These are phyloP conservation scores for Zymoseptoria passerinii DNA, from an alignment of 2,329 filamentous ascomycete species.

Conservation along the genomic window DNA sequence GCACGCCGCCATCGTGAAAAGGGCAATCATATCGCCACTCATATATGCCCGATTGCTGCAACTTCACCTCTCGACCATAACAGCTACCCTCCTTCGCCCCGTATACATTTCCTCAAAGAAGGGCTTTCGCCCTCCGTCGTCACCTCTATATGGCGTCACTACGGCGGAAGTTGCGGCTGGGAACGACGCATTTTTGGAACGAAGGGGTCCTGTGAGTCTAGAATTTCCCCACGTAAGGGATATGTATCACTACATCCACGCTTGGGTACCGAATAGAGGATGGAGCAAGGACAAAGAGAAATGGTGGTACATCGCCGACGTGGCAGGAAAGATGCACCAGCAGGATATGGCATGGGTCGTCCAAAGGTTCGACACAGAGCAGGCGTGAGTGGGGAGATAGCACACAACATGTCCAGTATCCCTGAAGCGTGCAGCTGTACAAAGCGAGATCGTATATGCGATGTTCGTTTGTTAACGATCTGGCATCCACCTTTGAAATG, in stretches of 20 bases:
- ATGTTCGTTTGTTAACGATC: neutral
- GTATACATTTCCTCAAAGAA: slow-evolving; percentile 8
- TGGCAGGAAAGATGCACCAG: slow-evolving; percentile 29
- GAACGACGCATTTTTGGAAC: slow-evolving; percentile 45
- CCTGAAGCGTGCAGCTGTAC: neutral
- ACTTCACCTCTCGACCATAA: slow-evolving; percentile 41
- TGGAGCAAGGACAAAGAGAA: slow-evolving; percentile 41
- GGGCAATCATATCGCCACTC: slow-evolving; percentile 41
- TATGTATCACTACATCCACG: slow-evolving; percentile 52
- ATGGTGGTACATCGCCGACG: slow-evolving; percentile 43
- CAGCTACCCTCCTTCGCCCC: slow-evolving; percentile 38
- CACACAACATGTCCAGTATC: neutral
- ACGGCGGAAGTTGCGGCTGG: slow-evolving; percentile 38
- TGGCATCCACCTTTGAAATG: neutral
- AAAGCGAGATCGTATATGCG: neutral
- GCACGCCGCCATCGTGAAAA: slow-evolving; percentile 39
- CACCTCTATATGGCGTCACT: slow-evolving; percentile 39
- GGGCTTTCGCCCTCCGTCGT: slow-evolving; percentile 6
- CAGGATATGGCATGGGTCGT: slow-evolving; percentile 32
- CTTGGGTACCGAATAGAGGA: slow-evolving; percentile 48
- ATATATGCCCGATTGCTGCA: slow-evolving; percentile 45
- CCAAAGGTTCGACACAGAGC: slow-evolving; percentile 5
- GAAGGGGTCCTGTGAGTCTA: slow-evolving; percentile 43
- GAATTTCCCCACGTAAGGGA: slow-evolving; percentile 50
- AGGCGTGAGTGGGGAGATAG: neutral